Evolutionary conservation across 2,329 filamentous ascomycete species (phyloP), one percentile per base, ranked within the genome.

Genomic region (Metarhizium album): DNA sequence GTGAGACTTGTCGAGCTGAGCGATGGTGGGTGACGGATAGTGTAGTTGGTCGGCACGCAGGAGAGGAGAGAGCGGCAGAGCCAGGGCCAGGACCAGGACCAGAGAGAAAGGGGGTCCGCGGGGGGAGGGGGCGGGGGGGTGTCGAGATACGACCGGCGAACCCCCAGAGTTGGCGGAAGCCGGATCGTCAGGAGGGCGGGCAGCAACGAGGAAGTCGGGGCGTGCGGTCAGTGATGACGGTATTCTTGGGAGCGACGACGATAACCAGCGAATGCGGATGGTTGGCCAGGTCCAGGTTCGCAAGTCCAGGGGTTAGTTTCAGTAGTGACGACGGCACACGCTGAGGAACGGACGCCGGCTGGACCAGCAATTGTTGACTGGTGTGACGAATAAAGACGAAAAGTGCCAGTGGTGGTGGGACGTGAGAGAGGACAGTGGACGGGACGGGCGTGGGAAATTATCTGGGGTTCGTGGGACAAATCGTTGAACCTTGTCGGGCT

Each of bases 351-450:
- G 51, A 35, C 43, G n/a, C n/a, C n/a, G 48, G 13, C 42, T 22
- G 35, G 16, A 16, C 40, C 40, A 52, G 49, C 37, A 43, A 49
- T 48, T 24, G 46, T 35, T 35, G 33, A 35, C 33, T 35, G 33
- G 33, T 50, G 50, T 47, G 52, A 50, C 50, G 47, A 52, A 42
- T 35, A 43, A 52, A 45, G 54, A 53, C 52, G 49, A 51, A 29
- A 49, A 52, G 47, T 49, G 51, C 42, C 51, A 51, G 42, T 50
- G 46, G 48, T 53, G 46, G 54, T 55, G 53, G 53, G 53, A 66
- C 64, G 58, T 58, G 55, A 63, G 60, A 60, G 56, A 59, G 55
- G 56, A 55, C 51, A 52, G 53, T 52, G 51, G 50, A 49, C 47
- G 51, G 52, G 27, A 54, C 24, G 50, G 56, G 53, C 48, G 55